Base-by-base conservation (phyloP, 257 asterid species). In the Echium plantagineum region DNA sequence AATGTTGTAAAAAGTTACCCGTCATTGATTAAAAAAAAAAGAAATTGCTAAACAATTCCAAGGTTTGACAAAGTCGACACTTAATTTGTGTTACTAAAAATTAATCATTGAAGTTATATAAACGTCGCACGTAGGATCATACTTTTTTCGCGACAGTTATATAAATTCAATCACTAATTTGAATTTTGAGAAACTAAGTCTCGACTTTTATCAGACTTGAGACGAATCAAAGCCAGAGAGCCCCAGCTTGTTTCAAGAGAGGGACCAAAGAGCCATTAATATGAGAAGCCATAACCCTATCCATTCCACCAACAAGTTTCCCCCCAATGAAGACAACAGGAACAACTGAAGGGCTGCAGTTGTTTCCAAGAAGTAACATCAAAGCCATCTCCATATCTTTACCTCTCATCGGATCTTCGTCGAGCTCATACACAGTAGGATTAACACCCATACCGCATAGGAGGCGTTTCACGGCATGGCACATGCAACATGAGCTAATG, bases 401-500 rank as follows among this genome's bases (percentile, higher is more conserved):
- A 2, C 82, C 87, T 0, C 67, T 32, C 2, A 53, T 53, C 12
- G 84, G 84, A 10, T 81, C 80, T 18, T 81, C 78, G 71, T 81
- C 87, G 0, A 81, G 78, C 83, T 81, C 87, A 15, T 75, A 71
- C 0, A 81, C 87, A 0, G 77, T 81, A 0, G 87, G 82, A 74
- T 60, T 73, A n/a, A 81, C 87, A 21, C 87, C 87, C 87, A 81
- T 81, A 0, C 87, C 76, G 28, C 80, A 67, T 61, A 85, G 80
- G 60, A 85, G 85, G 54, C 74, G 63, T 69, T 74, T 78, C 86
- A 83, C 81, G 64, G 72, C 94, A 69, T 85, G 84, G 81, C 84
- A 83, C 94, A 85, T 85, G 91, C 82, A 83, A 71, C 94, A 85
- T 17, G 83, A 57, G 2, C 88, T 59, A 17, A 90, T 79, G 67